Percentiles rank a stretch among this genome's conserved stretches.
Evolutionary conservation across 2,329 filamentous ascomycete species (phyloP).

Genomic region (Pestalotiopsis fici): DNA sequence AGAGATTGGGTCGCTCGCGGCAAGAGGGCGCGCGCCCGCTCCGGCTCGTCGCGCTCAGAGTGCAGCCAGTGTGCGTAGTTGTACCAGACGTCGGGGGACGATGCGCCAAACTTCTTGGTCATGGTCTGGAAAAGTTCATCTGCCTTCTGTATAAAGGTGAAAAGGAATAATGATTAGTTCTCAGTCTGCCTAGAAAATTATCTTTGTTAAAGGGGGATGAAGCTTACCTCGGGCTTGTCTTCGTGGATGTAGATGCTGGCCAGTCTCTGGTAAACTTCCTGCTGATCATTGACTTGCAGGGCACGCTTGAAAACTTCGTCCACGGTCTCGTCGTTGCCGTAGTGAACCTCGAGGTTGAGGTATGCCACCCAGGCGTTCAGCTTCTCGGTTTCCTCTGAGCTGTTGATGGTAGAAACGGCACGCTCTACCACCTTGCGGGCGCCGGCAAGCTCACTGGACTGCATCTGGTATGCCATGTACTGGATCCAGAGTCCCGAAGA

Average conservation of each 20-base stretch:
- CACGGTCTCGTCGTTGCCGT: constrained; percentile 79
- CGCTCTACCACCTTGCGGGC: constrained; percentile 89
- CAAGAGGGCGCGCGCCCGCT: constrained; percentile 76
- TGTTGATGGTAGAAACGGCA: constrained; percentile 87
- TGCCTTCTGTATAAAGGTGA: constrained; percentile 65
- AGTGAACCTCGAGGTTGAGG: constrained; percentile 91
- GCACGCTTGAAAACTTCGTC: constrained; percentile 89
- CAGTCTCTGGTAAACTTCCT: constrained; percentile 86
- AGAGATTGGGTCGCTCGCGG: constrained; percentile 84
- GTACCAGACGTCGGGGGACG: constrained; percentile 79
- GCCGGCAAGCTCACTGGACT: constrained; percentile 84
- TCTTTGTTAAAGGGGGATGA: background rate
- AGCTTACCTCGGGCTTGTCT: constrained; percentile 75
- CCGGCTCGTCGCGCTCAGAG: constrained; percentile 67
- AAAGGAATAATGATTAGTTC: constrained; percentile 25
- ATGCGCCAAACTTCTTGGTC: constrained; percentile 85
- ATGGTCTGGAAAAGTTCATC: constrained; percentile 85
- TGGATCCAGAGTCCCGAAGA: constrained; percentile 92
- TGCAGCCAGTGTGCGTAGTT: constrained; percentile 96
- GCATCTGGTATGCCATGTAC: constrained; percentile 98
- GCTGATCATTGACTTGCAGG: constrained; percentile 89
- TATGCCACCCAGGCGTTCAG: constrained; percentile 93
- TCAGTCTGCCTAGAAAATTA: background rate
- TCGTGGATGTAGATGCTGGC: constrained; percentile 95
- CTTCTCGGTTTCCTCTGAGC: constrained; percentile 89